Evolutionary conservation across 2,329 filamentous ascomycete genomes (phyloP).

Genomic region (Fusarium avenaceum): DNA sequence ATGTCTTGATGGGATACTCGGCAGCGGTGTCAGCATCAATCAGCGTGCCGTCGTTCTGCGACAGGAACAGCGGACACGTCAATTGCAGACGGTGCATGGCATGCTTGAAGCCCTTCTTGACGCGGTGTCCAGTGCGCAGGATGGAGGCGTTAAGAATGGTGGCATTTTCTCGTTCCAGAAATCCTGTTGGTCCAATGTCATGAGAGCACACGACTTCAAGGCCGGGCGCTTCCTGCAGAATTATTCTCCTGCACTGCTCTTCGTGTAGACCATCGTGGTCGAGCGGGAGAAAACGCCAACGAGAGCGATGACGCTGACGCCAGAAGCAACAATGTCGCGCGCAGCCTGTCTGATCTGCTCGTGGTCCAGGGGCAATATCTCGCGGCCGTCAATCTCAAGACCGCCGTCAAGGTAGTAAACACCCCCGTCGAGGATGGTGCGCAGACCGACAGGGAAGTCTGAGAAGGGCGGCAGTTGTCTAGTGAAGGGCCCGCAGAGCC

Average conservation of each 20-base stretch:
- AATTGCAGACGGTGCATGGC: constrained; percentile 61
- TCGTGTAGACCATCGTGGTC: constrained; percentile 59
- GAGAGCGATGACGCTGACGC: constrained; percentile 57
- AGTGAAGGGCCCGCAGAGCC: constrained; percentile 62
- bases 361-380: constrained; percentile 56
- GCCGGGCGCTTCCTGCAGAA: constrained; percentile 54
- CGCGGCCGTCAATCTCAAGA: constrained; percentile 63
- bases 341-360: constrained; percentile 55
- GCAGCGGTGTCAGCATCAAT: constrained; percentile 63
- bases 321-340: constrained; percentile 52
- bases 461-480: constrained; percentile 61
- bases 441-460: constrained; percentile 60
- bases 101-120: constrained; percentile 61
- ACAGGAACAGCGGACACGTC: constrained; percentile 62
- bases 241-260: constrained; percentile 54
- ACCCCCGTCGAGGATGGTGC: constrained; percentile 58
- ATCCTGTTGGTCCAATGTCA: constrained; percentile 59
- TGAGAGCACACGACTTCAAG: constrained; percentile 59
- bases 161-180: constrained; percentile 65
- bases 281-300: constrained; percentile 63
- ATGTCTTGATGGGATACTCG: constrained; percentile 65
- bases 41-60: constrained; percentile 67
- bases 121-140: constrained; percentile 60
- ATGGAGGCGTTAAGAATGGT: constrained; percentile 68
- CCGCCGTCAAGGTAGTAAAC: constrained; percentile 60